phyloP scores from a whole-genome alignment of 2,329 filamentous ascomycete genomes.

The Sordariomycetes sp. region DNA sequence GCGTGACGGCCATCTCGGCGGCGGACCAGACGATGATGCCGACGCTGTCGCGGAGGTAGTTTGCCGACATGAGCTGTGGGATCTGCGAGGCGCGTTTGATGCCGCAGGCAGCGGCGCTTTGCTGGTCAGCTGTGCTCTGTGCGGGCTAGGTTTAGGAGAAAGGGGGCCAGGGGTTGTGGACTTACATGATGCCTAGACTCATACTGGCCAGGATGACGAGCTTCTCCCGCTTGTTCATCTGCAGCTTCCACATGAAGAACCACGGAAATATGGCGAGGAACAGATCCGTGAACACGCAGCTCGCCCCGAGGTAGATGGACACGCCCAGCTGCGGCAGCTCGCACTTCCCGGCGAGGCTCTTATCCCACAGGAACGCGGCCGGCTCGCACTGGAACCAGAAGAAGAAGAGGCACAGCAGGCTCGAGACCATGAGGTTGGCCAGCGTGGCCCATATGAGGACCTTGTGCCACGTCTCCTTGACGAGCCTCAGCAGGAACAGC shows the following conservation, averaged over 20 bases:
- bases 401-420: too few relatives aligned
- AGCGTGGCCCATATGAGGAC: slow-evolving; percentile 22
- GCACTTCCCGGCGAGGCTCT: too few relatives aligned
- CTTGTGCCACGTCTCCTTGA: slow-evolving; percentile 22
- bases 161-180: too few relatives aligned
- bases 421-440: slow-evolving; percentile 9
- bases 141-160: too few relatives aligned
- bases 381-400: slow-evolving; percentile 12
- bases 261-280: slow-evolving; percentile 27
- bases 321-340: too few relatives aligned
- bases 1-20: slow-evolving; percentile 24
- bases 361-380: background rate
- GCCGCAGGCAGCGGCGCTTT: slow-evolving; percentile 8
- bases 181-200: slow-evolving; percentile 27
- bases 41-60: slow-evolving; percentile 17
- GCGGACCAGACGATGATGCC: slow-evolving; percentile 24
- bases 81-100: slow-evolving; percentile 10
- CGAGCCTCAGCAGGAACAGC: slow-evolving; percentile 26
- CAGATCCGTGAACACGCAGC: slow-evolving; percentile 13
- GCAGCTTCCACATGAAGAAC: slow-evolving; percentile 29
- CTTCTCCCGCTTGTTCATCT: slow-evolving; percentile 30
- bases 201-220: slow-evolving; percentile 26
- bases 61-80: slow-evolving; percentile 11
- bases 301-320: background rate
- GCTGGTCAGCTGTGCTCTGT: too few relatives aligned